Conservation (phyloP, 306 rosid genomes). For the Prinsepia uniflora region DNA sequence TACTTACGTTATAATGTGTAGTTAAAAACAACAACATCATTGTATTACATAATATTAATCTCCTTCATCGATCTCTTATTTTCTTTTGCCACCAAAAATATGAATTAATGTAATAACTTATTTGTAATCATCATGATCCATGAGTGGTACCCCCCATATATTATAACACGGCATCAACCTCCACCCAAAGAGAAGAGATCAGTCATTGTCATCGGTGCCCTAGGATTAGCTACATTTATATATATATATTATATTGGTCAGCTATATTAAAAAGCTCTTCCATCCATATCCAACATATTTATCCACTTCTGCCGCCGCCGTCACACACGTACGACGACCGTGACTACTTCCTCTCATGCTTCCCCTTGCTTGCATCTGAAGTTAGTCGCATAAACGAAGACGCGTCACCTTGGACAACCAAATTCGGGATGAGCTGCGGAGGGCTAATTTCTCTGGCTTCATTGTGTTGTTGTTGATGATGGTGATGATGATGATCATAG, state of each 20-base stretch:
- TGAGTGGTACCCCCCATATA: neutral
- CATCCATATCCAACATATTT: neutral
- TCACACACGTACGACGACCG: neutral
- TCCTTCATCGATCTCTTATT: neutral
- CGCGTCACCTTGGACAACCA: slow-evolving; percentile 61
- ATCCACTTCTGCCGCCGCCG: neutral
- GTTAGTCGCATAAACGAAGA: slow-evolving; percentile 48
- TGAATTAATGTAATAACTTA: neutral
- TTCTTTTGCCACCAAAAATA: neutral
- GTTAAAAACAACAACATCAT: neutral
- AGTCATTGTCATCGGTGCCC: slow-evolving; percentile 18
- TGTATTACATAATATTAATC: neutral
- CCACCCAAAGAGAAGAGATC: neutral
- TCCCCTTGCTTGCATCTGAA: slow-evolving; percentile 58
- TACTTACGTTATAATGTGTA: neutral
- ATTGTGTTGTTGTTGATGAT: slow-evolving; percentile 30
- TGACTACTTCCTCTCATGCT: slow-evolving; percentile 38
- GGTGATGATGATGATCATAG: slow-evolving; percentile 28
- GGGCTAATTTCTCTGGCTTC: slow-evolving; percentile 35
- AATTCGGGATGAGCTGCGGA: slow-evolving; percentile 52
- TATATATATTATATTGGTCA: neutral
- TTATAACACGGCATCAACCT: neutral
- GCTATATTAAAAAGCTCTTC: neutral
- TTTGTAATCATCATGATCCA: neutral
- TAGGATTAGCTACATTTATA: neutral